Evolutionary conservation across 176 grass and related monocot species (phyloP).

Genomic region (Triticum timopheevii): DNA sequence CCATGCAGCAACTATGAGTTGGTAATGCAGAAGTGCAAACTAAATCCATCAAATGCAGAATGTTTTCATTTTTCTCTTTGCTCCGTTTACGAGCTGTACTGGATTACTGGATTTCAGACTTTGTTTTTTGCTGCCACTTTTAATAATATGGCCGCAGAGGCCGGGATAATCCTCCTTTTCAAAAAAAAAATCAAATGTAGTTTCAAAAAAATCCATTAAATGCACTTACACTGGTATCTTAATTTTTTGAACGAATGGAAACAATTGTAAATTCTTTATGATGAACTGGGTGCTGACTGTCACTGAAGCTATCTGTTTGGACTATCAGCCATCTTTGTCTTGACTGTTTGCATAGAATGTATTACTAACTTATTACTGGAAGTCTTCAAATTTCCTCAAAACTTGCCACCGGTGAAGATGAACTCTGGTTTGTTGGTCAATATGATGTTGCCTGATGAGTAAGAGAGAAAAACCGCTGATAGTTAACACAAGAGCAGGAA

Average conservation of each 20-base stretch:
- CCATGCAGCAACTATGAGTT: neutral
- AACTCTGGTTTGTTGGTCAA: neutral
- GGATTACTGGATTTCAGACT: too few relatives aligned
- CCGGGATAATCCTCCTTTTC: too few relatives aligned
- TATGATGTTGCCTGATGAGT: neutral
- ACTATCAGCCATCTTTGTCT: neutral
- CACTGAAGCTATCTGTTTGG: neutral
- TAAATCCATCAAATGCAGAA: neutral
- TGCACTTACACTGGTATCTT: neutral
- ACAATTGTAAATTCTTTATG: neutral
- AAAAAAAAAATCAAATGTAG: too few relatives aligned
- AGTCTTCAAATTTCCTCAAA: conserved; percentile 12
- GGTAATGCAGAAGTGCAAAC: neutral
- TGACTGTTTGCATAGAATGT: neutral
- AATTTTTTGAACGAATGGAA: neutral
- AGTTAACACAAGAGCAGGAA: neutral
- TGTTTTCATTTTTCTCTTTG: too few relatives aligned
- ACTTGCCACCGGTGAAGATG: conserved; percentile 16
- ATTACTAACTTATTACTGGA: neutral
- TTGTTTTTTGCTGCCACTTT: too few relatives aligned
- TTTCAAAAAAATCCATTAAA: neutral
- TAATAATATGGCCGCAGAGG: too few relatives aligned
- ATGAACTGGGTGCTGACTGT: neutral
- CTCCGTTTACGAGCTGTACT: too few relatives aligned
- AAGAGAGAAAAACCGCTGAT: neutral